Evolutionary conservation across 108 stramenopile genomes (phyloP).

Genomic region (Asterionellopsis glacialis): DNA sequence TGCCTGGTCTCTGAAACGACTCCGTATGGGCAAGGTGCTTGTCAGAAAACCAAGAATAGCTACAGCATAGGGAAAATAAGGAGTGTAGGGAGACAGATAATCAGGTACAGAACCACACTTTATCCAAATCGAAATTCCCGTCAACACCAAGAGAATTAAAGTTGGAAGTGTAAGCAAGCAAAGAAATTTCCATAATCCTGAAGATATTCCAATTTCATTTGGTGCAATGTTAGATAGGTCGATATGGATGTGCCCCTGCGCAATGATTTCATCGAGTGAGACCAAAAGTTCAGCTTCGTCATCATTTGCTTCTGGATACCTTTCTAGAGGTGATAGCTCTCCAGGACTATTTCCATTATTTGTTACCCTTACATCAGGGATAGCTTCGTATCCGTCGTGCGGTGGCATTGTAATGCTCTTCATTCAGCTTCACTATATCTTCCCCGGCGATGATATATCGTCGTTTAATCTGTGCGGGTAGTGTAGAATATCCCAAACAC

Average conservation of each 20-base stretch:
- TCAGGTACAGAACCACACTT: background rate
- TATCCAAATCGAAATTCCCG: background rate
- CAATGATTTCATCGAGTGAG: background rate
- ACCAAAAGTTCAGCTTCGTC: conserved; percentile 7
- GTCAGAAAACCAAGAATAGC: background rate
- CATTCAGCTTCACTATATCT: too few species aligned
- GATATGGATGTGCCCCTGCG: background rate
- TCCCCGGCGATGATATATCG: too few species aligned
- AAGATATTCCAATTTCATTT: conserved; percentile 5
- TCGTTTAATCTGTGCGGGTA: too few species aligned
- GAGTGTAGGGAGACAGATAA: background rate
- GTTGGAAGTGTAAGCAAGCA: background rate
- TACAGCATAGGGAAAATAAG: conserved; percentile 1
- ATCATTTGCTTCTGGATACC: conserved; percentile 3
- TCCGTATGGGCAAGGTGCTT: background rate
- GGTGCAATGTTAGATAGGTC: background rate
- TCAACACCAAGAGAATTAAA: background rate
- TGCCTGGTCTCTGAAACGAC: background rate
- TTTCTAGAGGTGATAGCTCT: background rate
- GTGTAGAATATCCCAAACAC: too few species aligned
- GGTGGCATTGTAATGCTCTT: background rate
- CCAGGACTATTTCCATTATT: background rate
- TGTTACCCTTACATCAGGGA: background rate
- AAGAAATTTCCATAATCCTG: background rate
- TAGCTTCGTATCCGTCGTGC: background rate